Evolutionary conservation across 805 yeast species (phyloP), one percentile per base, ranked within the genome.

Genomic region (Clavispora vitiphila): DNA sequence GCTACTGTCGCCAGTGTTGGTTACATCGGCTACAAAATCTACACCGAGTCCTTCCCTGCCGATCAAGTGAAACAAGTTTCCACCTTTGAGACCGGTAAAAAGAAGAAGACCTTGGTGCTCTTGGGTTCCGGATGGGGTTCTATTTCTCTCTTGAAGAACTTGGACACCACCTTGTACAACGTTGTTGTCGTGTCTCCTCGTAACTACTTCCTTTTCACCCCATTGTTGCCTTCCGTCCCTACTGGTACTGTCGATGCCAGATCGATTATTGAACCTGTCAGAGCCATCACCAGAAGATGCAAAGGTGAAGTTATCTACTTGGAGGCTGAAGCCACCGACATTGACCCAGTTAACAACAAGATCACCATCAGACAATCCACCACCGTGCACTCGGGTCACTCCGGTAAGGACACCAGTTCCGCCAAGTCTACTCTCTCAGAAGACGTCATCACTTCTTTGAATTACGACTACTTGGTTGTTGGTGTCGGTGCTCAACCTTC

Each of bases 71-170:
- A 81, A 39, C 88, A 83, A 57, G 66, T 77, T n/a, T 71, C 78
- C 9, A 62, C 69, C 14, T 71, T 77, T 48, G 67, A 72, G 37
- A 71, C 71, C 49, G 87, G 85, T 43, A 77, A 77, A 43, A 65
- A 72, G 58, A 81, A 79, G 72, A 82, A 83, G 64, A 80, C 84
- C n/a, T 67, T 82, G 55, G 93, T 91, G 40, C 81, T 76, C 65
- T 78, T 78, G 59, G 95, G 95, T 47, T 81, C 96, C 18, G 98
- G 97, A 41, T 90, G 98, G 98, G 97, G 96, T 46, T 78, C 95
- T 10, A 83, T 90, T 40, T 81, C 96, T 6, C 69, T 89, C 47
- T 74, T 90, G 66, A 87, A 86, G 69, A 78, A 81, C 59, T 71
- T 90, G 62, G 96, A 90, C 62, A 83, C 96, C 32, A 72, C 90